phyloP scores from a whole-genome alignment of 345 rosid species.

The Capsella bursapastoris region DNA sequence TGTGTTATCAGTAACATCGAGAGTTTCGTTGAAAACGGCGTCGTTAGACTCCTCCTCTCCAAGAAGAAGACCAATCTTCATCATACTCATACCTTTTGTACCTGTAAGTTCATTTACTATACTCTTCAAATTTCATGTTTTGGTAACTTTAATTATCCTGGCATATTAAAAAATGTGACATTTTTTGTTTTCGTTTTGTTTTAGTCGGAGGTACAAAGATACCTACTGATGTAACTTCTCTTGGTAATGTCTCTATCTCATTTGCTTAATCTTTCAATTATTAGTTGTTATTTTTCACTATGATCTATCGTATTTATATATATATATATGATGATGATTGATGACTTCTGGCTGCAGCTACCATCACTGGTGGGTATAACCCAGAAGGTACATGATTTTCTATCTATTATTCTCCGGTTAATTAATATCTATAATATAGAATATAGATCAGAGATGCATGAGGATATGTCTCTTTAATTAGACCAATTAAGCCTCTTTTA shows the following conservation, averaged over 20 bases:
- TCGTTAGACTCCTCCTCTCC: slow-evolving; percentile 15
- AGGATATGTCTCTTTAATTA: too few relatives aligned
- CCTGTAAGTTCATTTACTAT: not conserved
- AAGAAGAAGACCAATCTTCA: slow-evolving; percentile 1
- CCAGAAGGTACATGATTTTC: not conserved
- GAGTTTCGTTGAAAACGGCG: slow-evolving; percentile 11
- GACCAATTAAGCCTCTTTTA: not conserved
- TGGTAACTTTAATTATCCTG: not conserved
- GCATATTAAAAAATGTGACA: not conserved
- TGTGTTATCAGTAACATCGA: not conserved
- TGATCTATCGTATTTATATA: not conserved
- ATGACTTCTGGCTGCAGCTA: not conserved
- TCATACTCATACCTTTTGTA: not conserved
- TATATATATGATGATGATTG: not conserved
- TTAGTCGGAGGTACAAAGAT: not conserved
- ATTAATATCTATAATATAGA: too few relatives aligned
- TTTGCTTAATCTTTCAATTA: not conserved
- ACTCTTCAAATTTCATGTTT: not conserved
- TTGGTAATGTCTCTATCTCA: not conserved
- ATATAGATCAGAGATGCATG: not conserved
- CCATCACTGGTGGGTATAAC: not conserved
- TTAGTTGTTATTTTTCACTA: not conserved
- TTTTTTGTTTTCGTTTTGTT: not conserved
- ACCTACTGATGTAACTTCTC: not conserved
- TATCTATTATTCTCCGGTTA: not conserved